Conservation (phyloP, 148 eudicot genomes). For the Rhododendron kiyosumense region DNA sequence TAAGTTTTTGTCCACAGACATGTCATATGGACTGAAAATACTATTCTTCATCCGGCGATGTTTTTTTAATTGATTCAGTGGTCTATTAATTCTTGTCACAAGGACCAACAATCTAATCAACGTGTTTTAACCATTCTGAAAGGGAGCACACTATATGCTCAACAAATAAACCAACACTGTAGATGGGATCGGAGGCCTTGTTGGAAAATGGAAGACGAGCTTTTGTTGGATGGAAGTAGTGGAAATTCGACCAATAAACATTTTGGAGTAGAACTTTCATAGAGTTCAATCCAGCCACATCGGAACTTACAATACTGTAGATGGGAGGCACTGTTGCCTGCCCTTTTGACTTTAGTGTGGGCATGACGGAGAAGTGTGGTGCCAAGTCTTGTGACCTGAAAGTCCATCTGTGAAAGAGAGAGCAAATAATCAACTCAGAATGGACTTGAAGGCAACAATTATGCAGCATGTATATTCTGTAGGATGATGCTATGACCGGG, state of each 20-base stretch:
- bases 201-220: not conserved
- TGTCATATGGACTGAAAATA: not conserved
- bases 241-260: not conserved
- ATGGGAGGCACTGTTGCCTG: conserved; percentile 65
- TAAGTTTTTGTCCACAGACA: not conserved
- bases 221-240: not conserved
- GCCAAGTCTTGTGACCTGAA: conserved; percentile 81
- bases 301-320: conserved; percentile 68
- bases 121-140: not conserved
- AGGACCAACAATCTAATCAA: not conserved
- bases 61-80: not conserved
- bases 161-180: not conserved
- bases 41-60: not conserved
- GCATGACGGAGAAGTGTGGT: conserved; percentile 84
- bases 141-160: not conserved
- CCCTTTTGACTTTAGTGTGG: conserved; percentile 52
- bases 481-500: too few relatives aligned
- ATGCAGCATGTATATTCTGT: too few relatives aligned
- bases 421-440: not conserved
- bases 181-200: not conserved
- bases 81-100: not conserved
- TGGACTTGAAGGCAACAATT: not conserved
- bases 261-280: not conserved
- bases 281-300: not conserved
- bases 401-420: conserved; percentile 57